Evolutionary conservation across 2,329 filamentous ascomycete genomes (phyloP), one percentile per base, ranked within the genome.

Genomic region (Nemania sp.): DNA sequence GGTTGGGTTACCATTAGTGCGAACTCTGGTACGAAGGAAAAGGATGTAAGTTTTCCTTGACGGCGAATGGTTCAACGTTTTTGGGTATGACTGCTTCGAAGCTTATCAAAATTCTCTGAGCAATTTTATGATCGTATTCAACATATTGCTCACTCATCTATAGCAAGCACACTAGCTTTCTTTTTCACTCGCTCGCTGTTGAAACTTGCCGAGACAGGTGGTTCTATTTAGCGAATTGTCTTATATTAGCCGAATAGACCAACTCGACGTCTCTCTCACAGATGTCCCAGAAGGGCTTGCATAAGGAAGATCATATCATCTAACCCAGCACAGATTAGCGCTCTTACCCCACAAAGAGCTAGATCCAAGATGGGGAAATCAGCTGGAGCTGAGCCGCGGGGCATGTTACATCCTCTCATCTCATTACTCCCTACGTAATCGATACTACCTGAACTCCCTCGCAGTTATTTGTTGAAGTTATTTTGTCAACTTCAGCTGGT

Each of bases 121-220:
- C 10, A 58, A 32, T 2, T n/a, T n/a, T 29, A 34, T 25, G 3
- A 37, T 25, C 43, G 12, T 32, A 54, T 58, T 55, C 55, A 51
- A 55, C 59, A 52, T 51, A 47, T n/a, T 17, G 7, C 25, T 1
- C 2, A 13, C 43, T 29, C 35, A 5, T 42, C 5, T 49, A 34
- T 17, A 18, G 25, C 32, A 15, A n/a, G 9, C 17, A 29, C 25
- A 29, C 25, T 29, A 29, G 25, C 7, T 29, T 7, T 29, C 25
- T 29, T 29, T 29, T 29, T 29, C n/a, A n/a, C n/a, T 29, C 25
- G 7, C 25, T 7, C 25, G 25, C 7, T 29, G 7, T 29, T 29
- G 25, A 29, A n/a, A 29, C 25, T 29, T 7, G 25, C 25, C 25
- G 25, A 29, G 25, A 29, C 25, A 29, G 3, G 7, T 7, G 25